Base-by-base conservation (phyloP, 1,284 basidiomycete species). In the Fomitopsis schrenkii region DNA sequence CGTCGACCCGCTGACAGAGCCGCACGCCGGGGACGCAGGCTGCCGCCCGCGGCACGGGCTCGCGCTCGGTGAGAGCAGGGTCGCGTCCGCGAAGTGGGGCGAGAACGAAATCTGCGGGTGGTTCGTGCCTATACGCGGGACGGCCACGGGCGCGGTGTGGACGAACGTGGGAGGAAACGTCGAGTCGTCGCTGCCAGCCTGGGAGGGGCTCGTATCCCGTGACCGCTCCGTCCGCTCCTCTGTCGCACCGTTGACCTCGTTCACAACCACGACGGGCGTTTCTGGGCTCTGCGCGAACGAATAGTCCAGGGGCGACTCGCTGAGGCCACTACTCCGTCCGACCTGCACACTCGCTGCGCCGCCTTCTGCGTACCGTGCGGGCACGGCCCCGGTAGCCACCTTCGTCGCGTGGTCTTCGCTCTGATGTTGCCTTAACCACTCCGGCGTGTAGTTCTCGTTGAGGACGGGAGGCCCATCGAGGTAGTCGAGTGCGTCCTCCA, bases 401-500 rank as follows among this genome's bases (percentile, higher is more conserved):
- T 63, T 61, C 15, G 64, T 61, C 15, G 64, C 33, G 33, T 69
- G 64, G 17, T 56, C 53, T 26, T 63, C 41, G 15, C 57, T 59
- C 54, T 59, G 65, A 5, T 59, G 48, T 26, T 67, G 67, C 10
- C 63, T 52, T 19, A 63, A 56, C 54, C 64, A 55, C 42, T 66
- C 63, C 54, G 66, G 62, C 62, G 76, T 78, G 61, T 79, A 77
- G 58, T 78, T 77, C 8, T 79, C 80, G 52, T 54, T 54, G 12
- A 54, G 52, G 12, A 85, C 74, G 67, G 85, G 82, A 17, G 83
- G 81, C 1, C 83, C 84, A 35, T 77, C 82, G 68, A 87, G 87
- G 71, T 87, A 86, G 67, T 89, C 87, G 63, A 83, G 83, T 5
- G 81, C 82, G 60, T 85, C 84, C 62, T 80, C 82, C 56, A 82